Percentiles rank a stretch among this genome's conserved stretches.
Conservation (phyloP, 768 basidiomycete genomes). For the Pleurotus cornucopiae region DNA sequence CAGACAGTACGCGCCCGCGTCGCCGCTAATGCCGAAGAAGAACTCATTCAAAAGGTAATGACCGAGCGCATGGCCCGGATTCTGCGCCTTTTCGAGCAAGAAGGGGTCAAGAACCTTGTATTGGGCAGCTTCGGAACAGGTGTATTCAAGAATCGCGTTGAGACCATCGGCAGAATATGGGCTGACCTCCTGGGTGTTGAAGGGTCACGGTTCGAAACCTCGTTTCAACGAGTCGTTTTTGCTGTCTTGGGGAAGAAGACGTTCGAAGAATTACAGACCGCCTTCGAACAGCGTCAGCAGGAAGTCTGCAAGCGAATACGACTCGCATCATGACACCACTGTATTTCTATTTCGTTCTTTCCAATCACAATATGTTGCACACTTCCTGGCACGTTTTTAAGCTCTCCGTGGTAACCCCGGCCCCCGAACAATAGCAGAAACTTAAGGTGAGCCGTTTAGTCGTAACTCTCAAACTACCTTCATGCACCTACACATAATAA, state of each 20-base stretch:
- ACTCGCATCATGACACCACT: background rate
- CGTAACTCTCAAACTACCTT: background rate
- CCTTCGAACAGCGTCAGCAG: constrained; percentile 10
- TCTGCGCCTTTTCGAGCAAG: constrained; percentile 58
- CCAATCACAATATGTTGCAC: no score
- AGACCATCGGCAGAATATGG: constrained; percentile 59
- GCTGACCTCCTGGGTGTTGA: constrained; percentile 48
- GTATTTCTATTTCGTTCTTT: no score
- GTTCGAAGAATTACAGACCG: constrained; percentile 24
- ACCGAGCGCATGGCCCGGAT: constrained; percentile 68
- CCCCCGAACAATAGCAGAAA: background rate
- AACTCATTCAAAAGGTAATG: constrained; percentile 52
- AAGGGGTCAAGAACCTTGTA: constrained; percentile 55
- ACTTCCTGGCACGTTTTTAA: no score
- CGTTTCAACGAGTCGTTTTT: constrained; percentile 64
- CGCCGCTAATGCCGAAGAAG: constrained; percentile 24
- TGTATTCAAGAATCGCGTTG: constrained; percentile 64
- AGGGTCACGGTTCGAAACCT: constrained; percentile 48
- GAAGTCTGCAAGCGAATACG: background rate
- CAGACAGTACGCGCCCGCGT: constrained; percentile 16
- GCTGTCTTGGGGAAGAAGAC: constrained; percentile 56
- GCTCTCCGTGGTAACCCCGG: background rate
- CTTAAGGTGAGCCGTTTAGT: background rate
- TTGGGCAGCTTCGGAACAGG: constrained; percentile 79
- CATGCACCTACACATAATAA: background rate